phyloP scores from a whole-genome alignment of 495 filamentous ascomycete genomes.

The Lophium mytilinum region DNA sequence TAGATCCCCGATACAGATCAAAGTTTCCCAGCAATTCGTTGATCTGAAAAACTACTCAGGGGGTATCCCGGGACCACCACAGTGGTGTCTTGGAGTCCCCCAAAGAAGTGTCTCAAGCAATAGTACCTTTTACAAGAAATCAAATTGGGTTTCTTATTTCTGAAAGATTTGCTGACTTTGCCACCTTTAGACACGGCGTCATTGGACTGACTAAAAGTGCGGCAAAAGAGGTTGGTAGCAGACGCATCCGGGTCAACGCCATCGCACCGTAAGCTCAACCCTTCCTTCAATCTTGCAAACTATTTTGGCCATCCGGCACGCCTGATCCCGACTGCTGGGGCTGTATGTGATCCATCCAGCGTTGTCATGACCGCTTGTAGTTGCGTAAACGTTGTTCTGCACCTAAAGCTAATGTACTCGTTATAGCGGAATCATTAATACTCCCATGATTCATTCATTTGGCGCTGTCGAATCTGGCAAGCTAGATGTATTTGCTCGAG shows the following conservation, averaged over 20 bases:
- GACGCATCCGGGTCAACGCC: conserved; percentile 50
- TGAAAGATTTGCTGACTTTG: too few relatives aligned
- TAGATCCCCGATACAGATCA: too few relatives aligned
- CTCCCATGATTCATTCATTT: not conserved
- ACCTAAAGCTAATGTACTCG: not conserved
- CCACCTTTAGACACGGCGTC: conserved; percentile 52
- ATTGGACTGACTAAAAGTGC: conserved; percentile 51
- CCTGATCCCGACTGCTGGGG: too few relatives aligned
- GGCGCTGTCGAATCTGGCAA: not conserved
- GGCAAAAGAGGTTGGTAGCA: conserved; percentile 48
- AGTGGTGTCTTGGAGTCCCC: too few relatives aligned
- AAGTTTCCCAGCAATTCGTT: too few relatives aligned
- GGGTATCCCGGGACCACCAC: too few relatives aligned
- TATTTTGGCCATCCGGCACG: too few relatives aligned
- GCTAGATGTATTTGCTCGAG: not conserved
- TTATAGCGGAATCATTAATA: not conserved
- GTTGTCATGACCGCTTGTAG: not conserved
- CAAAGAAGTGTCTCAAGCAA: too few relatives aligned
- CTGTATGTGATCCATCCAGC: too few relatives aligned
- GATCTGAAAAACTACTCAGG: too few relatives aligned
- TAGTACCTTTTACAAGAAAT: too few relatives aligned
- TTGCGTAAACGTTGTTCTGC: not conserved
- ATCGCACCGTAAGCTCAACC: conserved; percentile 21
- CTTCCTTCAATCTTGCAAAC: not conserved
- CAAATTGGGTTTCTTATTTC: too few relatives aligned